These are phyloP conservation scores for Trichosanthes cucumerina DNA, from an alignment of 306 rosid genomes.

Conservation along the genomic window DNA sequence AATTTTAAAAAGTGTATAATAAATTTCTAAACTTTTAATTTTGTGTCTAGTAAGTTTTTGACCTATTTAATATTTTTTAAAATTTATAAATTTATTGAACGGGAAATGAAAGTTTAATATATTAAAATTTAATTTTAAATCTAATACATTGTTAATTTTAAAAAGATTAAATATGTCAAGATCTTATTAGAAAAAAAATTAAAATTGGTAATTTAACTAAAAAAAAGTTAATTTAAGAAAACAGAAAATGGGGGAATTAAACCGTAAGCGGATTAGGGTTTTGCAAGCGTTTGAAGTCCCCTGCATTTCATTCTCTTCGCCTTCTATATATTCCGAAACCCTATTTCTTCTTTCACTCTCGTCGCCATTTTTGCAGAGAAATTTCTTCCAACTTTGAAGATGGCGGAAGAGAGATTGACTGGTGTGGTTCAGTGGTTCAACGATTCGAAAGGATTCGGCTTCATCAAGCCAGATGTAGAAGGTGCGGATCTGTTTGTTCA, in stretches of 20 bases:
- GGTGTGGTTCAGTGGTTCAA: slow-evolving; percentile 81
- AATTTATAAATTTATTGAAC: too few species aligned
- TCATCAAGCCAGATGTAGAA: slow-evolving; percentile 72
- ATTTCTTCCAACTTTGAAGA: slow-evolving; percentile 12
- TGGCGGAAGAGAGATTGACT: slow-evolving; percentile 67
- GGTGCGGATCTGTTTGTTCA: slow-evolving; percentile 79
- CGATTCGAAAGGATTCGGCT: slow-evolving; percentile 70
- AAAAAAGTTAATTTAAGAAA: neutral
- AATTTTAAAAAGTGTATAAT: too few species aligned
- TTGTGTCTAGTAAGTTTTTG: too few species aligned
- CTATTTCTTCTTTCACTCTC: neutral
- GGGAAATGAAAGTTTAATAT: too few species aligned
- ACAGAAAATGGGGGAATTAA: neutral
- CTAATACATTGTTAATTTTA: too few species aligned
- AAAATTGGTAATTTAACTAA: neutral
- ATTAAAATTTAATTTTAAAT: too few species aligned
- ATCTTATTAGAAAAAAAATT: too few species aligned
- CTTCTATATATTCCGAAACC: slow-evolving; percentile 11
- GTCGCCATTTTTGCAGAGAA: neutral
- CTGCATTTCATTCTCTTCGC: neutral
- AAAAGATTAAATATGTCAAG: too few species aligned
- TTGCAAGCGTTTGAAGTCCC: neutral
- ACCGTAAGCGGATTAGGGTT: slow-evolving; percentile 7
- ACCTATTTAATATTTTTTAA: too few species aligned
- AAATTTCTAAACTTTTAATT: too few species aligned